Evolutionary conservation across 805 yeast species (phyloP), one percentile per base, ranked within the genome.

Genomic region (Brettanomyces nanus): DNA sequence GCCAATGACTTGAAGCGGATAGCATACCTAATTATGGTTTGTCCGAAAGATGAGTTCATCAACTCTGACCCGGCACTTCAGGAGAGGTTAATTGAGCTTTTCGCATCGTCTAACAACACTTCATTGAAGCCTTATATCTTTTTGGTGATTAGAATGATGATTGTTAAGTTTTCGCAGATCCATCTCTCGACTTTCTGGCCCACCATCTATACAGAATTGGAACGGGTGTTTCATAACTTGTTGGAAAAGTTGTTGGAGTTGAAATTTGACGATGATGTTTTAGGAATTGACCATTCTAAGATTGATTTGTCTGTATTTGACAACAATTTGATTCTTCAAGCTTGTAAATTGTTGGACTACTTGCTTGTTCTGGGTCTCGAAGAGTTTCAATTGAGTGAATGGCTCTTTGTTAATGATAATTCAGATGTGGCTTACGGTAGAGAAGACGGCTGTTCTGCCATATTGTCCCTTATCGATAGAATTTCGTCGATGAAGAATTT

Each of bases 391-490:
- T 52, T 75, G 57, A 53, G 74, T 44, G 92, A 86, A 50, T 90
- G 97, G 97, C 63, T 92, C 2, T 92, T 86, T 52, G 73, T 90
- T 9, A 69, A 78, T 20, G 85, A 82, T 48, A 77, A 54, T 4
- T 43, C 55, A 1, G 62, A 59, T 40, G 61, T 60, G 2, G 54
- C 58, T 21, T 56, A 49, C 31, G 41, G 50, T 10, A 31, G 39
- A 15, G 39, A 33, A 13, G 54, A 52, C 10, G 43, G 47, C 1
- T n/a, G n/a, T n/a, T 37, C 40, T 13, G 53, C 58, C 6, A 63
- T 73, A 0, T 45, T 71, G 11, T 58, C 60, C 22, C 48, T 72
- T 14, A 53, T 61, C 29, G 68, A 59, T 31, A 51, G 50, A 39
- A 47, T 60, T 4, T 43, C 57, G 15, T 46, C 47, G 46, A 26